These are phyloP conservation scores for Calonectria pauciramosa DNA, from an alignment of 2,329 filamentous ascomycete species.

Conservation along the genomic window DNA sequence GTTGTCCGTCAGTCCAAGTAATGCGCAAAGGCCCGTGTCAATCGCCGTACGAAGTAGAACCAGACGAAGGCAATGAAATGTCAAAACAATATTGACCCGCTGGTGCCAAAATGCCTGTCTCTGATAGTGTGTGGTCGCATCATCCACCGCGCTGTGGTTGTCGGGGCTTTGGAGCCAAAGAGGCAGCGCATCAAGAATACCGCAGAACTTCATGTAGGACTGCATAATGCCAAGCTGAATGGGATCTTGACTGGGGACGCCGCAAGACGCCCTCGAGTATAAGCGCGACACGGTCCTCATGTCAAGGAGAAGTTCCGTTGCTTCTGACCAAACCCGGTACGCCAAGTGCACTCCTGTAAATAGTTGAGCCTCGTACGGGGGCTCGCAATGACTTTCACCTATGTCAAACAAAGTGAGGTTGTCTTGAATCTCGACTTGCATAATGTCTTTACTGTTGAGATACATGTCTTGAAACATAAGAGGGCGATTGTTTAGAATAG, in stretches of 20 bases:
- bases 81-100: conserved; percentile 22
- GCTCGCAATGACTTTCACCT: not conserved
- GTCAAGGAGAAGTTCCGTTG: conserved; percentile 19
- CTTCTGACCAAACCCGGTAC: conserved; percentile 18
- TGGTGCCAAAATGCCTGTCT: conserved; percentile 25
- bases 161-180: conserved; percentile 24
- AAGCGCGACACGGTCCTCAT: conserved; percentile 18
- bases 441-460: not conserved
- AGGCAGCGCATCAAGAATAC: conserved; percentile 19
- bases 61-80: conserved; percentile 29
- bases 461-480: conserved; percentile 24
- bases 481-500: conserved; percentile 23
- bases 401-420: not conserved
- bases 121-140: conserved; percentile 16
- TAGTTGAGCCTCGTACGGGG: conserved; percentile 17
- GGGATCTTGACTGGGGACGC: not conserved
- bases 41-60: conserved; percentile 7
- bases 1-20: conserved; percentile 24
- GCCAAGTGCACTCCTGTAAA: conserved; percentile 20
- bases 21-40: conserved; percentile 11
- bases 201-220: conserved; percentile 27
- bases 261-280: not conserved
- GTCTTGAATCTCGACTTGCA: not conserved
- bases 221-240: conserved; percentile 20
- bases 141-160: not conserved